Conservation (phyloP, 192 early-diverging fungal species). For the Backusella macrospora region DNA sequence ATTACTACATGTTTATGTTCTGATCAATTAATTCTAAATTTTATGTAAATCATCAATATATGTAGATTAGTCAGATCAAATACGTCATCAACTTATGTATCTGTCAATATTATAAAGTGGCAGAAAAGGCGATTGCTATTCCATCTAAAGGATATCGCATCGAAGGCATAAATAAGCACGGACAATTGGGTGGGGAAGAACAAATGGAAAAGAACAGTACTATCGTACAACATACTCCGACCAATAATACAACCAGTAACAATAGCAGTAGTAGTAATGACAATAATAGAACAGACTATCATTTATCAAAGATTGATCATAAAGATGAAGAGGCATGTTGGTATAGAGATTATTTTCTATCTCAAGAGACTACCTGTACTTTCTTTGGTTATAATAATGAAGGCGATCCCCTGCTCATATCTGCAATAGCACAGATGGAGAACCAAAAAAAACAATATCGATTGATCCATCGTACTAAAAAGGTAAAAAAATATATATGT, state of each 20-base stretch:
- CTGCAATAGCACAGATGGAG: constrained; percentile 21
- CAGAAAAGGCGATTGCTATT: constrained; percentile 44
- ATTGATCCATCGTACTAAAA: constrained; percentile 30
- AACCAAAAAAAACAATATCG: constrained; percentile 29
- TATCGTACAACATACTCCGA: not conserved
- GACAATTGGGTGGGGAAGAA: not conserved
- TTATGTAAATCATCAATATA: not conserved
- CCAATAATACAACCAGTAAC: too few species aligned
- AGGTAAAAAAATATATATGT: constrained; percentile 18
- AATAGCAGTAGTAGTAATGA: not conserved
- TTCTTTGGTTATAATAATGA: constrained; percentile 33
- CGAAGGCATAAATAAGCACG: constrained; percentile 41
- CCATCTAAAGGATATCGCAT: constrained; percentile 43
- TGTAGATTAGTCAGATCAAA: constrained; percentile 23
- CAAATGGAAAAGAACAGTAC: not conserved
- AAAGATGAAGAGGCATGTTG: constrained; percentile 34
- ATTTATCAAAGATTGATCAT: constrained; percentile 29
- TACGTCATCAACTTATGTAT: constrained; percentile 36
- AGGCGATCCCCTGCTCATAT: constrained; percentile 33
- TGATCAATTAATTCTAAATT: not conserved
- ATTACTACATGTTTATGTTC: too few species aligned
- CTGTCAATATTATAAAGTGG: constrained; percentile 36
- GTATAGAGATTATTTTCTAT: constrained; percentile 37
- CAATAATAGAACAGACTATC: constrained; percentile 9
- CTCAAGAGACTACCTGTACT: constrained; percentile 20